A percentile compares a stretch with the other conserved stretches of the same genome.
Conservation (phyloP, 148 eudicot species). For the Rhododendron molle region DNA sequence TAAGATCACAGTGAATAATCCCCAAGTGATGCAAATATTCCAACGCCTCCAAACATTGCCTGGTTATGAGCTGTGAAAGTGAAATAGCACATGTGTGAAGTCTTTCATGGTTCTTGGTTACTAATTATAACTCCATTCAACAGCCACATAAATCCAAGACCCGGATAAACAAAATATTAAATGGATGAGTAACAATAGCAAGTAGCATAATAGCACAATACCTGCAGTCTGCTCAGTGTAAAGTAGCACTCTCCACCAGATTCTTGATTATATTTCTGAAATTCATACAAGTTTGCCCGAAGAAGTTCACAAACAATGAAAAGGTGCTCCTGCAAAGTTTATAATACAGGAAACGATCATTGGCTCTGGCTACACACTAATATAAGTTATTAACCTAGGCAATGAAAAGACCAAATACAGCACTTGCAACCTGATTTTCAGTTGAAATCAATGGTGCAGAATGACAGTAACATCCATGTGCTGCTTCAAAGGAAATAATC, state of each 20-base stretch:
- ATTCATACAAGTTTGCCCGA: constrained; percentile 90
- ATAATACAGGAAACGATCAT: neutral
- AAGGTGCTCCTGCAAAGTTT: constrained; percentile 71
- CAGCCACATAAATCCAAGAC: neutral
- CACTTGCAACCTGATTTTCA: neutral
- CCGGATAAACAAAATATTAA: neutral
- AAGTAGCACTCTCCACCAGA: constrained; percentile 89
- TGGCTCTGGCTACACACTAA: neutral
- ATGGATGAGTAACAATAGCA: neutral
- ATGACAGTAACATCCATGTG: neutral
- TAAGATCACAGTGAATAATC: constrained; percentile 91
- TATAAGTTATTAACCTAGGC: neutral
- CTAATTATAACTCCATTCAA: neutral
- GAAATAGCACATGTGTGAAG: neutral
- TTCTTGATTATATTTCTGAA: constrained; percentile 85
- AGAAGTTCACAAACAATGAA: constrained; percentile 97
- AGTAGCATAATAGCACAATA: constrained; percentile 11
- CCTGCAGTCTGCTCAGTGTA: constrained; percentile 78
- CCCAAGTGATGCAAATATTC: constrained; percentile 75
- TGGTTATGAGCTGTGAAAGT: constrained; percentile 56
- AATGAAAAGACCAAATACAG: neutral
- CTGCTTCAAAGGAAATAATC: neutral
- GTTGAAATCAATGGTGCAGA: neutral
- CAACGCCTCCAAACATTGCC: constrained; percentile 88
- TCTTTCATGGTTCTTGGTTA: neutral